A percentile compares a stretch with the other conserved stretches of the same genome.
Evolutionary conservation across 805 yeast genomes (phyloP).

Genomic region (Metschnikowia amazonensis): DNA sequence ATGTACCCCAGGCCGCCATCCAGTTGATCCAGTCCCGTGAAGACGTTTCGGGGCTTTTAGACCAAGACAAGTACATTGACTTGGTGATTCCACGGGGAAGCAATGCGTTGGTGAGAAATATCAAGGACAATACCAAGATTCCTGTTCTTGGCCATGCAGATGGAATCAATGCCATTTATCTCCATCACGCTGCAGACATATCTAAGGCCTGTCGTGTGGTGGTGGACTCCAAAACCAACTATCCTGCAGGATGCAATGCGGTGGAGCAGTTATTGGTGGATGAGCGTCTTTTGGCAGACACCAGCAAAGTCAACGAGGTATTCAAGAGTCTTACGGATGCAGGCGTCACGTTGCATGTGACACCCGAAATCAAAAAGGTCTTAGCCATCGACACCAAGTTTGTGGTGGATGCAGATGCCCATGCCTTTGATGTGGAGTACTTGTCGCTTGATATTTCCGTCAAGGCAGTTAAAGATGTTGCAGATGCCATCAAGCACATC

Average conservation of each 20-base stretch:
- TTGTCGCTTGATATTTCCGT: constrained; percentile 81
- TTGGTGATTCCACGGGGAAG: constrained; percentile 98
- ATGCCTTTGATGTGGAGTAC: constrained; percentile 80
- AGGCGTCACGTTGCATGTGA: constrained; percentile 72
- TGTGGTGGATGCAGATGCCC: constrained; percentile 50
- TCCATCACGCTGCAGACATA: constrained; percentile 74
- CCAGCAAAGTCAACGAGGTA: constrained; percentile 22
- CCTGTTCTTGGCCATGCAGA: constrained; percentile 99
- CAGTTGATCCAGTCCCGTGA: constrained; percentile 87
- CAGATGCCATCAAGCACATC: constrained; percentile 80
- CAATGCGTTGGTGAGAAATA: constrained; percentile 80
- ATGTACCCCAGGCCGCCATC: constrained; percentile 75
- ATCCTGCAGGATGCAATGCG: constrained; percentile 99
- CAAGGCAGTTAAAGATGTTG: constrained; percentile 51
- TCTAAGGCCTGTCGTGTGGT: constrained; percentile 71
- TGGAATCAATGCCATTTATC: constrained; percentile 88
- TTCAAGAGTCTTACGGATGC: constrained; percentile 48
- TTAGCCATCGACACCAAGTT: constrained; percentile 23
- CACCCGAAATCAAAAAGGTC: constrained; percentile 44
- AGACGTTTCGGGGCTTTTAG: constrained; percentile 79
- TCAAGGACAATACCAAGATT: constrained; percentile 84
- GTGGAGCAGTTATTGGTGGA: constrained; percentile 80
- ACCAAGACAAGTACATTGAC: constrained; percentile 87
- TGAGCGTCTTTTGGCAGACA: constrained; percentile 31
- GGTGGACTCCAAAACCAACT: constrained; percentile 88